Conservation (phyloP, 2,329 filamentous ascomycete genomes). For the Talaromyces islandicus region DNA sequence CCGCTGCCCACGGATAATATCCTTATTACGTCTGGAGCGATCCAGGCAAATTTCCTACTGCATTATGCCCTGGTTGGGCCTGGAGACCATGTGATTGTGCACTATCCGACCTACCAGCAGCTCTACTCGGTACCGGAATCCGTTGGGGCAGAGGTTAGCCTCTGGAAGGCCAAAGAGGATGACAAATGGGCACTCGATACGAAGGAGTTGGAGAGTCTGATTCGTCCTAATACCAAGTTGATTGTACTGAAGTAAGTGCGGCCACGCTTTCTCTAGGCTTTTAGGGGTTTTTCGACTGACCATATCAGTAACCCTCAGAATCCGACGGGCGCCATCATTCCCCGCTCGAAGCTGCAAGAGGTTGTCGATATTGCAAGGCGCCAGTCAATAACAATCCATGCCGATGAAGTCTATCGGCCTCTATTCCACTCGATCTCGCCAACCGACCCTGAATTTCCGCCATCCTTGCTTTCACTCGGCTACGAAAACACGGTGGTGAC, state of each 20-base stretch:
- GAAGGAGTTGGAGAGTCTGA: slow-evolving; percentile 58
- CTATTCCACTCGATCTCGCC: slow-evolving; percentile 66
- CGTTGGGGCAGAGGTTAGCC: slow-evolving; percentile 67
- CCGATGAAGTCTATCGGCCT: slow-evolving; percentile 79
- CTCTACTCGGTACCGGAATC: slow-evolving; percentile 69
- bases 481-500: slow-evolving; percentile 68
- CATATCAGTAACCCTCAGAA: slow-evolving; percentile 70
- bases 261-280: neutral
- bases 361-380: slow-evolving; percentile 60
- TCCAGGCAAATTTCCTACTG: slow-evolving; percentile 75
- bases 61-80: slow-evolving; percentile 66
- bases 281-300: no score
- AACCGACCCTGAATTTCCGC: slow-evolving; percentile 51
- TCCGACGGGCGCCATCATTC: slow-evolving; percentile 67
- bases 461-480: slow-evolving; percentile 64
- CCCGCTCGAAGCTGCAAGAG: slow-evolving; percentile 52
- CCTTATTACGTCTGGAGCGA: slow-evolving; percentile 72
- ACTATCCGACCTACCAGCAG: slow-evolving; percentile 83
- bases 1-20: slow-evolving; percentile 57
- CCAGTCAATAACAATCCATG: slow-evolving; percentile 61
- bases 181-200: slow-evolving; percentile 64
- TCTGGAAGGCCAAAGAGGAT: slow-evolving; percentile 65
- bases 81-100: slow-evolving; percentile 78
- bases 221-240: slow-evolving; percentile 49
- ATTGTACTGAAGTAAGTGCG: slow-evolving; percentile 53